Percentiles rank a stretch among this genome's conserved stretches.
phyloP scores from a whole-genome alignment of 306 rosid genomes.

The Medicago lupulina region DNA sequence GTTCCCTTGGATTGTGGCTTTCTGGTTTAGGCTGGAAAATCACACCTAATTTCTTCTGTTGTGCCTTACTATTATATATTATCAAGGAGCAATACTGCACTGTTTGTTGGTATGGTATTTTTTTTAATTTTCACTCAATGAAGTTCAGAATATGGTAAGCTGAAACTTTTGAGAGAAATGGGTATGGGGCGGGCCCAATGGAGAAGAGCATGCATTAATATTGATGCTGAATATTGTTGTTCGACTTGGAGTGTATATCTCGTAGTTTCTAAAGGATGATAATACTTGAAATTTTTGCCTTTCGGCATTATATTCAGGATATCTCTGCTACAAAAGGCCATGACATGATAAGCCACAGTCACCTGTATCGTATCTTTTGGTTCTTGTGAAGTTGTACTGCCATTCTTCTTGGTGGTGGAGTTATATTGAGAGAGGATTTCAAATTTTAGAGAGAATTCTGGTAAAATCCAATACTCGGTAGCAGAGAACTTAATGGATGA shows the following conservation, averaged over 20 bases:
- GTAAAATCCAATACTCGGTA: not conserved
- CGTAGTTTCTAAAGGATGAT: slow-evolving; percentile 42
- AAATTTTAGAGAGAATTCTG: not conserved
- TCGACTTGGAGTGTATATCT: slow-evolving; percentile 26
- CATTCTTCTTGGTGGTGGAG: not conserved
- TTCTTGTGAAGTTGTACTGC: not conserved
- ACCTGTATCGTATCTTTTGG: not conserved
- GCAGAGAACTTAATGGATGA: not conserved
- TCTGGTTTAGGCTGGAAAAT: slow-evolving; percentile 32
- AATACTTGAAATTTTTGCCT: slow-evolving; percentile 65
- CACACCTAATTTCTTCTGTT: slow-evolving; percentile 20
- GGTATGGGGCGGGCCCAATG: not conserved
- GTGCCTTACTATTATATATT: slow-evolving; percentile 6
- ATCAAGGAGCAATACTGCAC: slow-evolving; percentile 11
- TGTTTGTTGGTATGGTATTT: slow-evolving; percentile 9
- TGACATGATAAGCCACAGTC: slow-evolving; percentile 52
- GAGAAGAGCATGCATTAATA: slow-evolving; percentile 53
- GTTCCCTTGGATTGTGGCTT: slow-evolving; percentile 27
- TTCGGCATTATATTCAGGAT: slow-evolving; percentile 70
- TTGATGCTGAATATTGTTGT: slow-evolving; percentile 14
- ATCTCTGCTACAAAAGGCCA: slow-evolving; percentile 75
- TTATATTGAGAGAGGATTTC: not conserved
- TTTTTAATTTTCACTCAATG: slow-evolving; percentile 30
- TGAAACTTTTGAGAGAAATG: slow-evolving; percentile 14
- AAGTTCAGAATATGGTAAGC: slow-evolving; percentile 12